Evolutionary conservation across 2,329 filamentous ascomycete species (phyloP), one percentile per base, ranked within the genome.

Genomic region (Fusarium gaditjirri): DNA sequence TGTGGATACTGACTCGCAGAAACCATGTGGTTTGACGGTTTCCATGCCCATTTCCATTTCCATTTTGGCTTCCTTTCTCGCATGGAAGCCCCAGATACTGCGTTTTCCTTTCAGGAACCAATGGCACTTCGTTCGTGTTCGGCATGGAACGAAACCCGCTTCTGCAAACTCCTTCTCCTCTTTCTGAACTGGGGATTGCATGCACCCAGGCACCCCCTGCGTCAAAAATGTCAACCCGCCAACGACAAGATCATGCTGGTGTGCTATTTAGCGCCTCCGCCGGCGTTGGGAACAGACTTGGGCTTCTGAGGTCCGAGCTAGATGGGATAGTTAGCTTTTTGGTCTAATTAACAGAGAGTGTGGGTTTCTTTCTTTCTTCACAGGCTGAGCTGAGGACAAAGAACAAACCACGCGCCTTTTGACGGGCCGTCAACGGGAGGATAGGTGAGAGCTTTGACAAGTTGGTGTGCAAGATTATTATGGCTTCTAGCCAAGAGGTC

Each of bases 221-320:
- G 68, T 77, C 74, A 70, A 53, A 53, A 71, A 72, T 72, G 62
- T 74, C 73, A 71, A 76, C 75, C 73, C 65, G 70, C 72, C 72
- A 75, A 76, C 74, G 47, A 61, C 67, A 67, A 36, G 61, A 54
- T 59, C 68, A 65, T 61, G 61, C 47, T 67, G 57, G 72, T 54
- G 42, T 58, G 39, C 52, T 35, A 42, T 56, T 59, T 74, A 73
- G 70, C 66, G 70, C 67, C 65, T 68, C 59, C 35, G 52, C 42
- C 33, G 58, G 55, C 25, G 66, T 57, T 62, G 55, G 21, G 36
- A 67, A 61, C 63, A 57, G 63, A 68, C 62, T 59, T 53, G 23
- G 39, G 17, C 29, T 21, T 66, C 46, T 58, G 36, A 61, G 61
- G 54, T 47, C 62, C 33, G 39, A 61, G 41, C 62, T 67, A 68